Evolutionary conservation across 306 rosid species (phyloP).

Genomic region (Cucurbita ficifolia): DNA sequence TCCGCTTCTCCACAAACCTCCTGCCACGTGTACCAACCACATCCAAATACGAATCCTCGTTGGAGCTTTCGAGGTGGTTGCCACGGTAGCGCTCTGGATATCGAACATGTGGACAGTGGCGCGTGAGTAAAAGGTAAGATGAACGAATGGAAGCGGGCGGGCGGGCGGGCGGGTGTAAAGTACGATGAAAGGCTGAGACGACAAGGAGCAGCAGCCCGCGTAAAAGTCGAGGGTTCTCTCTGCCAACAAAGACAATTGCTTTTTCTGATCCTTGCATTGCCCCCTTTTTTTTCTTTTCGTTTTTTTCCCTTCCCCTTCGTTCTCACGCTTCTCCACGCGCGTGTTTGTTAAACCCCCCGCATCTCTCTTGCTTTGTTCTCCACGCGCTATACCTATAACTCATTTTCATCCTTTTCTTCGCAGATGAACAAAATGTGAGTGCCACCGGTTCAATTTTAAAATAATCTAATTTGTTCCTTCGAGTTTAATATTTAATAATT

Average conservation of each 20-base stretch:
- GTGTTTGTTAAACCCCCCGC: background rate
- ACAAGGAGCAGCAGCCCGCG: slow-evolving; percentile 30
- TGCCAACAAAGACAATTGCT: slow-evolving; percentile 2
- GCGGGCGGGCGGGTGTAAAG: slow-evolving; percentile 27
- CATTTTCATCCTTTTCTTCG: background rate
- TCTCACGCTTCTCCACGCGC: background rate
- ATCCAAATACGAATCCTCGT: background rate
- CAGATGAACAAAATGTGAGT: background rate
- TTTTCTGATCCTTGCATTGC: background rate
- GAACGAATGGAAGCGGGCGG: slow-evolving; percentile 10
- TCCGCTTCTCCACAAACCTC: background rate
- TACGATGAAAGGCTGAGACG: slow-evolving; percentile 65
- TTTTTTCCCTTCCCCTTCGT: background rate
- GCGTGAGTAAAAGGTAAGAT: slow-evolving; percentile 18
- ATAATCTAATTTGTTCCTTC: background rate
- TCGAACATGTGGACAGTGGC: slow-evolving; percentile 22
- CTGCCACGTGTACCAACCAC: slow-evolving; percentile 18
- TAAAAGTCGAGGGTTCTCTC: slow-evolving; percentile 48
- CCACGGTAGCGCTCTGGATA: background rate
- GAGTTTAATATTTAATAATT: too few relatives aligned
- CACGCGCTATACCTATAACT: background rate
- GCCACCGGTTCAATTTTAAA: background rate
- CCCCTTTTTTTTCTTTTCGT: background rate
- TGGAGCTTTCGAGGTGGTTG: background rate
- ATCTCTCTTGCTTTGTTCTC: too few relatives aligned